Percentiles rank a stretch among this genome's conserved stretches.
Conservation (phyloP, 306 rosid species). For the apple (Malus domestica) region DNA sequence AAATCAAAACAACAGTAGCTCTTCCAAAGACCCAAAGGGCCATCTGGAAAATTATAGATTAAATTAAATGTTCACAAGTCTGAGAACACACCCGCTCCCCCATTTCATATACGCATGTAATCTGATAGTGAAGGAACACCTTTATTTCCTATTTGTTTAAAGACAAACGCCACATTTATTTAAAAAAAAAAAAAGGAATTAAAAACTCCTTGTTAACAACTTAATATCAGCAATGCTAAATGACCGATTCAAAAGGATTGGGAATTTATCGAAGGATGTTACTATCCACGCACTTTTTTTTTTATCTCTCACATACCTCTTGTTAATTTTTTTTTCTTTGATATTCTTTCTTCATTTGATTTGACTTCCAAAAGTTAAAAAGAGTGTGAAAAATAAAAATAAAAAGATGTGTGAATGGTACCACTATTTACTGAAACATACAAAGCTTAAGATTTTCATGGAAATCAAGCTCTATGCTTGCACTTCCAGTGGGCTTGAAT, state of each 20-base stretch:
- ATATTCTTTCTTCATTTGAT: too few relatives aligned
- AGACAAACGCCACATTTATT: background rate
- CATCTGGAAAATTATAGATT: background rate
- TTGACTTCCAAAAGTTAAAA: accelerated
- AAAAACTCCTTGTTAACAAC: background rate
- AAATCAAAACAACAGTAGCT: background rate
- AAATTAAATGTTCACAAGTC: background rate
- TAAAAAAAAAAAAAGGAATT: background rate
- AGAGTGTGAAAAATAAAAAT: too few relatives aligned
- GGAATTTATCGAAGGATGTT: too few relatives aligned
- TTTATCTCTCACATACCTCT: too few relatives aligned
- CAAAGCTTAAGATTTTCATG: background rate
- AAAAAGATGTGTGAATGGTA: too few relatives aligned
- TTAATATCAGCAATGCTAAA: too few relatives aligned
- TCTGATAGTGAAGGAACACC: background rate
- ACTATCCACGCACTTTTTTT: too few relatives aligned
- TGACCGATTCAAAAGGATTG: background rate
- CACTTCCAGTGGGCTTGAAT: background rate
- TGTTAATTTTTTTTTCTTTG: too few relatives aligned
- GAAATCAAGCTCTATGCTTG: background rate
- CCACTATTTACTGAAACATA: background rate
- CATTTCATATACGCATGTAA: background rate
- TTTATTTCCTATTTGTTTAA: background rate
- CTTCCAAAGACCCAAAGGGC: background rate
- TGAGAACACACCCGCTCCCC: too few relatives aligned